phyloP scores from a whole-genome alignment of 176 grass and related monocot species.

The Tillandsia leiboldiana region DNA sequence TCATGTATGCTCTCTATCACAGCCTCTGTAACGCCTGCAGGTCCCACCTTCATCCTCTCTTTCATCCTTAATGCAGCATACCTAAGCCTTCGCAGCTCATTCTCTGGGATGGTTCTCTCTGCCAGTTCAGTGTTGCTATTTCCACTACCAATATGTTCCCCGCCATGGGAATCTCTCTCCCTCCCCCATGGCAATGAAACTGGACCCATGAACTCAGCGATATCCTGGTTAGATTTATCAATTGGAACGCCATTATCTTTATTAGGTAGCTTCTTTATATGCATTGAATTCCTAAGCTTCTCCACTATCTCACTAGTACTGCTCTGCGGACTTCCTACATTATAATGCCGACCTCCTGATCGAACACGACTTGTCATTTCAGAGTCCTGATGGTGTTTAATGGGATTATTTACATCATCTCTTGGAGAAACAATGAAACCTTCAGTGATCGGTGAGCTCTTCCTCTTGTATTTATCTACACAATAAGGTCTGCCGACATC shows the following conservation, averaged over 20 bases:
- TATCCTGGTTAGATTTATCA: conserved; percentile 11
- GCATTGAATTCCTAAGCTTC: conserved; percentile 33
- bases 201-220: conserved; percentile 28
- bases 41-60: conserved; percentile 79
- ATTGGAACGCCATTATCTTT: background rate
- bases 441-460: background rate
- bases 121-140: conserved; percentile 57
- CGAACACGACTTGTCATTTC: background rate
- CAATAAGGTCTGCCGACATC: background rate
- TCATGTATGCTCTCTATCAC: conserved; percentile 62
- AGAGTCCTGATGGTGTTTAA: background rate
- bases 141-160: conserved; percentile 6
- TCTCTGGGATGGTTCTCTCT: conserved; percentile 70
- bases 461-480: background rate
- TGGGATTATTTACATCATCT: background rate
- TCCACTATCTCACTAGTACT: conserved; percentile 28
- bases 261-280: conserved; percentile 15
- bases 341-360: background rate
- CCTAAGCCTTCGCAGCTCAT: conserved; percentile 62
- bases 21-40: conserved; percentile 67
- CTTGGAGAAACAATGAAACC: background rate
- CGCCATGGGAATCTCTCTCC: conserved; percentile 18
- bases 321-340: conserved; percentile 2
- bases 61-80: conserved; percentile 73
- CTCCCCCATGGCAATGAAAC: conserved; percentile 74